Evolutionary conservation across 768 basidiomycete genomes (phyloP).

Genomic region (Suillus plorans): DNA sequence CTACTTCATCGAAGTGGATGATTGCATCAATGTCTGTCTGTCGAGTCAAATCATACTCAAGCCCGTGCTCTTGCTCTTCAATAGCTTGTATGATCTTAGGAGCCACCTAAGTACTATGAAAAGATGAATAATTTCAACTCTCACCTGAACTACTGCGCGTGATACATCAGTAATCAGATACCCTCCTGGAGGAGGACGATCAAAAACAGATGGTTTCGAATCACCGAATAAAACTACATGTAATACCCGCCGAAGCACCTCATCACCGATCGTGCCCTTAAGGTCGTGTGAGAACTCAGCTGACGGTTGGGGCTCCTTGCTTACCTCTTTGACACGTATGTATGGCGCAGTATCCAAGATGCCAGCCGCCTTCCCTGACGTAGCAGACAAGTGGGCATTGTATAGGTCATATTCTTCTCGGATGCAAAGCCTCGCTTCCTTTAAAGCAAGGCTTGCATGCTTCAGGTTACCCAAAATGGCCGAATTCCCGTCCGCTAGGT

Average conservation of each 20-base stretch:
- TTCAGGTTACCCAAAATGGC: background rate
- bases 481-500: background rate
- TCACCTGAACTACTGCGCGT: background rate
- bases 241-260: background rate
- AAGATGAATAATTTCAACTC: background rate
- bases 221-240: background rate
- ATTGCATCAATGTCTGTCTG: background rate
- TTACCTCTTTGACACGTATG: background rate
- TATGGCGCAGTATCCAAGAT: background rate
- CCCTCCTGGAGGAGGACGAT: background rate
- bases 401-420: no score
- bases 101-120: background rate
- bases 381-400: no score
- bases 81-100: background rate
- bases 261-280: background rate
- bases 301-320: no score
- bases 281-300: no score
- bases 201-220: background rate
- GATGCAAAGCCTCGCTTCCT: no score
- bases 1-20: background rate
- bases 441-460: background rate
- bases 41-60: background rate
- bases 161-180: background rate
- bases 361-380: no score
- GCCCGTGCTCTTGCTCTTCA: background rate